These are phyloP conservation scores for Claviceps fusiformis DNA, from an alignment of 2,329 filamentous ascomycete species.

Conservation along the genomic window DNA sequence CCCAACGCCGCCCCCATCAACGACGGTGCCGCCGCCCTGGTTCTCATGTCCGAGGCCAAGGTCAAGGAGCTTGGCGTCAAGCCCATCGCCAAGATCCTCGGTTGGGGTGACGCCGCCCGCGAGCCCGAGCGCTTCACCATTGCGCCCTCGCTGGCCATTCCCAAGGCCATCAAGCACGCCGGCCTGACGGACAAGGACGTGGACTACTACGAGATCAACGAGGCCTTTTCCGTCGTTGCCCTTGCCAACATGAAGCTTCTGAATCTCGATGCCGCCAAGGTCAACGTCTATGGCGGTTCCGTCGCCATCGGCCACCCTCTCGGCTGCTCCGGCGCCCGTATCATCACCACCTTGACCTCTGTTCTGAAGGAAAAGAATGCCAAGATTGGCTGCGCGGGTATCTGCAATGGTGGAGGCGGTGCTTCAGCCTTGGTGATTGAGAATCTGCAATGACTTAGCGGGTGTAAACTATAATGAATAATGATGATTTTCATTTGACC, in stretches of 20 bases:
- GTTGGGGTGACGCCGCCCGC: conserved; percentile 90
- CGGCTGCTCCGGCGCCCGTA: conserved; percentile 85
- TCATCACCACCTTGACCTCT: conserved; percentile 77
- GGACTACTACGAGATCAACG: conserved; percentile 97
- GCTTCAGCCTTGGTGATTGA: conserved; percentile 91
- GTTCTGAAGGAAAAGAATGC: conserved; percentile 83
- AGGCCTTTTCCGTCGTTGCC: conserved; percentile 94
- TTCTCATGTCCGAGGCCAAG: conserved; percentile 88
- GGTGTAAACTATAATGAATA: conserved; percentile 3
- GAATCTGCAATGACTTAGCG: conserved; percentile 45
- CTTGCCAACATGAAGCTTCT: conserved; percentile 94
- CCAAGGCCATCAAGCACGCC: conserved; percentile 94
- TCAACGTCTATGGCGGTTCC: conserved; percentile 90
- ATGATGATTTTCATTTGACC: neutral
- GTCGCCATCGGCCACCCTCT: conserved; percentile 94
- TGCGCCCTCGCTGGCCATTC: conserved; percentile 82
- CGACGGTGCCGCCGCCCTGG: conserved; percentile 82
- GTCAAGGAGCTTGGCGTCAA: conserved; percentile 83
- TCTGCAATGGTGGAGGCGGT: conserved; percentile 96
- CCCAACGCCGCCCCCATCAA: conserved; percentile 95
- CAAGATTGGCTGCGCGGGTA: conserved; percentile 86
- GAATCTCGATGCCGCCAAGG: conserved; percentile 63
- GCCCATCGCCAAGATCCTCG: conserved; percentile 90
- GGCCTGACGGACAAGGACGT: conserved; percentile 64
- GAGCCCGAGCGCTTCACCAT: conserved; percentile 93